Conservation (phyloP, 2,329 filamentous ascomycete species). For the Spiromastix sp. region DNA sequence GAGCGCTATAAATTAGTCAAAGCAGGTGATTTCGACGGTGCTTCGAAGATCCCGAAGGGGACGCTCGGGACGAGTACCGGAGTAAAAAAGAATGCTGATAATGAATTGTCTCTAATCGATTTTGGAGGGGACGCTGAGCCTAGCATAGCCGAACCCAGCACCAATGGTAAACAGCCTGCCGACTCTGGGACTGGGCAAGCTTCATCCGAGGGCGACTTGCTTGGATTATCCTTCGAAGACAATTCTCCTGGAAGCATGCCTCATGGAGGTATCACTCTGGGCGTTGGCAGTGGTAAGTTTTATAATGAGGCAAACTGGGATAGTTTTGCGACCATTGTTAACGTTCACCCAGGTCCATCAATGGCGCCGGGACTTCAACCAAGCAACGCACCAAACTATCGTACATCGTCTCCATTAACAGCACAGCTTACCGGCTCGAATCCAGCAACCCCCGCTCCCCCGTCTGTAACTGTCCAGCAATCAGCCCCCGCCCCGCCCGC, state of each 20-base stretch:
- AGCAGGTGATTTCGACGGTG: conserved; percentile 80
- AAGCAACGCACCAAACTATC: conserved; percentile 43
- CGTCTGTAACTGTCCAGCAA: conserved; percentile 19
- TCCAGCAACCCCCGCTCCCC: conserved; percentile 37
- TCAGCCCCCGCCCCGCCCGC: conserved; percentile 31
- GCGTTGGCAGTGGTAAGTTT: conserved; percentile 43
- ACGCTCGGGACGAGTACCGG: conserved; percentile 59
- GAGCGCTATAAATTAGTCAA: conserved; percentile 93
- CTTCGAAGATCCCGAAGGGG: conserved; percentile 72
- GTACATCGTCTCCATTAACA: conserved; percentile 46
- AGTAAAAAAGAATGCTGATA: conserved; percentile 54
- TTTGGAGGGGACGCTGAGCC: conserved; percentile 61
- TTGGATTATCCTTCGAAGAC: conserved; percentile 75
- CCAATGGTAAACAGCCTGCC: conserved; percentile 36
- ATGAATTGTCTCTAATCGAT: conserved; percentile 88
- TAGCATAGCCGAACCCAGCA: too few relatives aligned
- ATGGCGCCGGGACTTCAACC: conserved; percentile 17
- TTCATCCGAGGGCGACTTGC: conserved; percentile 74
- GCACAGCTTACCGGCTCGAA: conserved; percentile 38
- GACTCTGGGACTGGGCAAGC: conserved; percentile 35
- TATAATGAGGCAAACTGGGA: conserved; percentile 48
- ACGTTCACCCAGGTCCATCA: conserved; percentile 10
- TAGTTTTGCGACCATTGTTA: conserved; percentile 41
- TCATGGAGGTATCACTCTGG: conserved; percentile 68
- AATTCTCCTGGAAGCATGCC: conserved; percentile 59